Conservation (phyloP, 148 eudicot genomes). For the Agrostemma githago region DNA sequence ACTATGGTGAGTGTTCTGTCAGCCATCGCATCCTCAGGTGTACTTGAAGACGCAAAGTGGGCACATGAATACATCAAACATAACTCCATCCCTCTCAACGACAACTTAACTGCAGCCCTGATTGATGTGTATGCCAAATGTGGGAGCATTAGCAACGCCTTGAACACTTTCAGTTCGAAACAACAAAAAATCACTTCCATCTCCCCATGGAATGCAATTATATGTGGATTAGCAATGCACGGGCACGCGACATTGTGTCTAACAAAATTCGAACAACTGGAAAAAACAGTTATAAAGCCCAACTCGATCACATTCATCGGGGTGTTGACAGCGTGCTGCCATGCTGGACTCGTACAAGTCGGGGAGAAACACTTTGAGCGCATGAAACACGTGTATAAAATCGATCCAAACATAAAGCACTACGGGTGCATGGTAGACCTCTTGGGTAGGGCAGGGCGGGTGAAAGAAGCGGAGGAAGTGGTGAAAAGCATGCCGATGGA, state of each 20-base stretch:
- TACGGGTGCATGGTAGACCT: conserved; percentile 91
- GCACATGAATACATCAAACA: conserved; percentile 50
- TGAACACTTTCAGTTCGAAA: conserved; percentile 49
- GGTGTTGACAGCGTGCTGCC: conserved; percentile 82
- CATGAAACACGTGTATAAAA: conserved; percentile 44
- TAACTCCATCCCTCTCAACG: conserved; percentile 56
- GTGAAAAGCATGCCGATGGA: conserved; percentile 73
- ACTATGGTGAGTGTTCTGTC: conserved; percentile 87
- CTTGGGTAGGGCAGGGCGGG: conserved; percentile 66
- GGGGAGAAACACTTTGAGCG: conserved; percentile 54
- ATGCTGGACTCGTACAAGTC: conserved; percentile 66
- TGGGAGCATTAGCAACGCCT: conserved; percentile 61
- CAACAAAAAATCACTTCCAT: conserved; percentile 35
- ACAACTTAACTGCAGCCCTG: conserved; percentile 68
- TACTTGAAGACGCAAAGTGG: conserved; percentile 54
- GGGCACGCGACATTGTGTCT: conserved; percentile 68
- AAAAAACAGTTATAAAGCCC: conserved; percentile 40
- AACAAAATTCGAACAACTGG: conserved; percentile 44
- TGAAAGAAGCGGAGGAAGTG: conserved; percentile 69
- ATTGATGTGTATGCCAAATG: conserved; percentile 90
- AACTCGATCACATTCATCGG: conserved; percentile 76
- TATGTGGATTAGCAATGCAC: conserved; percentile 81
- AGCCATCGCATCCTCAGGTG: conserved; percentile 59
- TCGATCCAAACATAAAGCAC: conserved; percentile 72
- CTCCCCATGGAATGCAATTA: conserved; percentile 86